Conservation (phyloP, 371 early-diverging fungal species). For the Apophysomyces trapeziformis region DNA sequence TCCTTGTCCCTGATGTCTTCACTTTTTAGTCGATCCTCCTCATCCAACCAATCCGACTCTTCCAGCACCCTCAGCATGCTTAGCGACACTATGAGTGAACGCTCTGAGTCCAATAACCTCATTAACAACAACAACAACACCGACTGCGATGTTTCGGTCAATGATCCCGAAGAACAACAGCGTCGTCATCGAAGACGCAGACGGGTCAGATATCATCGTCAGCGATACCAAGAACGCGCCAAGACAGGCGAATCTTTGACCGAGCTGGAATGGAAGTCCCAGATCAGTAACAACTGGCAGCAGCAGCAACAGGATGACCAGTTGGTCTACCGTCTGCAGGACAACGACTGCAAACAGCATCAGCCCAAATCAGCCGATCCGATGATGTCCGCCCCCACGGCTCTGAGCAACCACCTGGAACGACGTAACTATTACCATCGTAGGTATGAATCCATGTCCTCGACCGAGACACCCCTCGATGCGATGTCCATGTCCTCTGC, state of each 20-base stretch:
- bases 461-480: constrained; percentile 9
- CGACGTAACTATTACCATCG: not conserved
- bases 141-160: not conserved
- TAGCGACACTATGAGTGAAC: constrained; percentile 9
- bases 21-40: constrained; percentile 31
- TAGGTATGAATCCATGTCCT: constrained; percentile 16
- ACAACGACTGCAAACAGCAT: constrained; percentile 3
- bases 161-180: constrained; percentile 15
- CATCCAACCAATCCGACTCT: constrained; percentile 4
- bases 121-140: not conserved
- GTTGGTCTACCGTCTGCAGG: not conserved
- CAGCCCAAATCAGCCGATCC: constrained; percentile 9
- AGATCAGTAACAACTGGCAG: constrained; percentile 5
- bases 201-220: constrained; percentile 22
- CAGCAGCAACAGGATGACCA: not conserved
- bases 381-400: constrained; percentile 6
- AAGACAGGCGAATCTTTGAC: not conserved
- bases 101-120: not conserved
- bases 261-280: constrained; percentile 8
- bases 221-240: constrained; percentile 15
- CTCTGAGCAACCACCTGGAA: constrained; percentile 11
- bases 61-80: constrained; percentile 13
- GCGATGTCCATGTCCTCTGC: constrained; percentile 13
- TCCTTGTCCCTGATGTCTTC: constrained; percentile 40
- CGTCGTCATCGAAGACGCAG: constrained; percentile 24